Evolutionary conservation across 169 alveolate species (phyloP), one percentile per base, ranked within the genome.

Genomic region (Plasmodium yoelii): DNA sequence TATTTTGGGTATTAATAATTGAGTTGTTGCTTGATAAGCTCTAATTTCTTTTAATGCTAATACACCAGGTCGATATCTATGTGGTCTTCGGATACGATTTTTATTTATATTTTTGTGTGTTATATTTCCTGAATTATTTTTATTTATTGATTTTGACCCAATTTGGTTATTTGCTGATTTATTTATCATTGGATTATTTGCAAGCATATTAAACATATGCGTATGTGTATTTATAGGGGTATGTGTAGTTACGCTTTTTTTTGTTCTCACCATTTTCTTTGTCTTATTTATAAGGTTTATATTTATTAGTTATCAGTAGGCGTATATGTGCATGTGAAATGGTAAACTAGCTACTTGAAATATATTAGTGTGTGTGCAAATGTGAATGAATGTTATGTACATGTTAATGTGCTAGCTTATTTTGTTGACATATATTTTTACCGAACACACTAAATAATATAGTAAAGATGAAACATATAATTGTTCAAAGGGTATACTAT

Each of bases 31-130:
- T 93, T 98, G 98, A 94, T 95, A 97, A 70, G 95, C 96, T 93
- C 98, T 93, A 80, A 97, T 97, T 87, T 97, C 99, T 92, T 98
- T 94, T 26, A 97, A 92, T 24, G 98, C 99, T 74, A 96, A 97
- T n/a, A 98, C 96, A 87, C 98, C 98, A 49, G 92, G 92, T 64
- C 92, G 63, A 47, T 65, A 73, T 64, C 92, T 63, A 70, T 74
- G 92, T 10, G 88, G 88, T 44, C 71, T 63, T 44, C 82, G 51
- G 34, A 73, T 65, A 49, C 80, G 70, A 15, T 67, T 34, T 47
- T 65, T 73, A 18, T 63, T 63, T 28, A 65, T 24, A 22, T 39
- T 61, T 46, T 69, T 73, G 65, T 69, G 69, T 46, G 73, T 9
- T 26, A 75, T 15, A 8, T 15, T 24, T 24, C 42, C 64, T 63